A percentile compares a stretch with the other conserved stretches of the same genome.
phyloP scores from a whole-genome alignment of 2,329 filamentous ascomycete species.

The Beauveria medogensis region DNA sequence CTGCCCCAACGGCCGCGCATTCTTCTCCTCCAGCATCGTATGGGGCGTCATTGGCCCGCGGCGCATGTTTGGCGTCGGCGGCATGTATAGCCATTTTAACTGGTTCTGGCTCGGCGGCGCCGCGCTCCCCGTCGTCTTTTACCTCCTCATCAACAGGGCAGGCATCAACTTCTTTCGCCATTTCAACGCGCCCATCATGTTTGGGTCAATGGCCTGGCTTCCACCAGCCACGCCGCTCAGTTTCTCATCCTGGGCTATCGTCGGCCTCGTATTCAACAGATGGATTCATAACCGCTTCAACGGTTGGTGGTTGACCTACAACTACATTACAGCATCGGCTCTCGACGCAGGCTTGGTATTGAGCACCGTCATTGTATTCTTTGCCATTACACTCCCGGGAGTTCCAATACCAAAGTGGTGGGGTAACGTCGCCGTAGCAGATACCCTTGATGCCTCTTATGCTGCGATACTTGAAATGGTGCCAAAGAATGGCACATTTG shows the following conservation, averaged over 20 bases:
- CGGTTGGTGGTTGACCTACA: conserved; percentile 50
- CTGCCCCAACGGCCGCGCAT: conserved; percentile 31
- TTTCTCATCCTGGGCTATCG: conserved; percentile 50
- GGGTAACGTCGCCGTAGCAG: conserved; percentile 43
- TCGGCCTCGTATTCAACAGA: conserved; percentile 52
- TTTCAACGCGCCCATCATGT: conserved; percentile 49
- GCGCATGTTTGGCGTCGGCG: conserved; percentile 45
- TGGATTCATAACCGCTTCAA: conserved; percentile 42
- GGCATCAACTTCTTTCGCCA: conserved; percentile 33
- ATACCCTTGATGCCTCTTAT: conserved; percentile 24
- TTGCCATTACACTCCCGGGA: conserved; percentile 23
- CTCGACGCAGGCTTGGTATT: conserved; percentile 32
- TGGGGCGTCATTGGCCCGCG: conserved; percentile 51
- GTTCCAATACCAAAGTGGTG: conserved; percentile 34
- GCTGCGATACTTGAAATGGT: conserved; percentile 18
- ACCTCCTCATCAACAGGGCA: conserved; percentile 26
- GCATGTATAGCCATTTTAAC: conserved; percentile 41
- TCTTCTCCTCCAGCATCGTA: conserved; percentile 46
- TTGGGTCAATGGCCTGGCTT: conserved; percentile 44
- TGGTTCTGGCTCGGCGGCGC: conserved; percentile 48
- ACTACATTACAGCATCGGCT: conserved; percentile 32
- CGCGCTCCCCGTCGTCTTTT: conserved; percentile 39
- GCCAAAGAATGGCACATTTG: conserved; percentile 21
- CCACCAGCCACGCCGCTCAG: conserved; percentile 53
- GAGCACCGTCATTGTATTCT: conserved; percentile 24